phyloP scores from a whole-genome alignment of 495 filamentous ascomycete species.

The Hyaloscypha variabilis region DNA sequence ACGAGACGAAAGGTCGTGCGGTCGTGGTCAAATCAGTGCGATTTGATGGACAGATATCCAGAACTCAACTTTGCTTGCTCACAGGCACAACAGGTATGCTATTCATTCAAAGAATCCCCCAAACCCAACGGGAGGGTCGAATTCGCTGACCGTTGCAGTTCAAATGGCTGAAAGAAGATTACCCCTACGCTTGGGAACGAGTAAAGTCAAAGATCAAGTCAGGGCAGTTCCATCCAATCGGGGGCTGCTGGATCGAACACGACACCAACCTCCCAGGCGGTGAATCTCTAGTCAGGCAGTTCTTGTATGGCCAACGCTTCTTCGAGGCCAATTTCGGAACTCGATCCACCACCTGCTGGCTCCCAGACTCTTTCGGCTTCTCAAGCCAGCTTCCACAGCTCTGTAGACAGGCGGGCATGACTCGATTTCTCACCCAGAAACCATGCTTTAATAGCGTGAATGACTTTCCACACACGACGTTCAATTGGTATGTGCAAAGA shows the following conservation, averaged over 20 bases:
- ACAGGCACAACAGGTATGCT: slow-evolving; percentile 63
- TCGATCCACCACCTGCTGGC: slow-evolving; percentile 73
- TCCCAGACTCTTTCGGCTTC: slow-evolving; percentile 79
- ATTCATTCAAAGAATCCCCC: not conserved
- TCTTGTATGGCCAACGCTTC: slow-evolving; percentile 74
- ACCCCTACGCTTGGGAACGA: slow-evolving; percentile 71
- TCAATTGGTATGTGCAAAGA: slow-evolving; percentile 54
- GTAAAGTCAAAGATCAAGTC: slow-evolving; percentile 74
- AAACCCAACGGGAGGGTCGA: too few relatives aligned
- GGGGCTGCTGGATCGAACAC: slow-evolving; percentile 82
- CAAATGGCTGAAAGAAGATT: slow-evolving; percentile 76
- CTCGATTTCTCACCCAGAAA: slow-evolving; percentile 79
- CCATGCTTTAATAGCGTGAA: slow-evolving; percentile 73
- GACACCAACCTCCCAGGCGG: slow-evolving; percentile 80
- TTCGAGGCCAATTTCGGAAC: slow-evolving; percentile 76
- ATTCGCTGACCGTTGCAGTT: too few relatives aligned
- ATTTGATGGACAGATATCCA: slow-evolving; percentile 74
- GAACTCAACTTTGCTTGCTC: slow-evolving; percentile 75
- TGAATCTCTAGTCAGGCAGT: slow-evolving; percentile 74
- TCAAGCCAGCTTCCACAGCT: slow-evolving; percentile 75
- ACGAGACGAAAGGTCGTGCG: slow-evolving; percentile 78
- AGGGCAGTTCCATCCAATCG: slow-evolving; percentile 75
- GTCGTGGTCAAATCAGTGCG: slow-evolving; percentile 78
- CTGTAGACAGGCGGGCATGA: slow-evolving; percentile 74
- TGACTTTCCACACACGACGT: slow-evolving; percentile 80